phyloP scores from a whole-genome alignment of 2,329 filamentous ascomycete genomes.

The Salinomyces thailandicus region DNA sequence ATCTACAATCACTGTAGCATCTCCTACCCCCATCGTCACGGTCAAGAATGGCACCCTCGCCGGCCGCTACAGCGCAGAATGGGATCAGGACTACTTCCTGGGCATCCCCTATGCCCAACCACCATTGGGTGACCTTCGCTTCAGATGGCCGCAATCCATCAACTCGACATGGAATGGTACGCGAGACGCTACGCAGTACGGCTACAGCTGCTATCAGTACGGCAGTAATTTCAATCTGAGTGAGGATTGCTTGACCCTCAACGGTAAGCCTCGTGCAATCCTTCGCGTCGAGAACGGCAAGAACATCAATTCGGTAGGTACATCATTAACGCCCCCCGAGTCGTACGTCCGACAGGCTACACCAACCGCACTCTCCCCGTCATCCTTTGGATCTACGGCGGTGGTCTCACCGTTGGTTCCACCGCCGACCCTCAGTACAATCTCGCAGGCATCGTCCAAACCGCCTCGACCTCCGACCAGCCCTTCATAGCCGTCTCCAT shows the following conservation, averaged over 20 bases:
- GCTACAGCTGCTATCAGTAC: constrained; percentile 4
- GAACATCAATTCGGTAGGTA: no score
- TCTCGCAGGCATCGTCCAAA: constrained; percentile 20
- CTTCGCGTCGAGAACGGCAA: no score
- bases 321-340: no score
- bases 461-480: constrained; percentile 14
- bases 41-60: constrained; percentile 35
- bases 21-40: not conserved
- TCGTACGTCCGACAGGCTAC: constrained; percentile 3
- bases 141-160: constrained; percentile 24
- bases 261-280: constrained; percentile 1
- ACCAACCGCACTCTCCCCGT: constrained; percentile 2
- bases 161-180: constrained; percentile 27
- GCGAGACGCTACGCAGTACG: constrained; percentile 2
- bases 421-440: constrained; percentile 19
- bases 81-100: constrained; percentile 39
- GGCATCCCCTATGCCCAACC: constrained; percentile 32
- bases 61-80: constrained; percentile 30
- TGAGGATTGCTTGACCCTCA: constrained; percentile 3
- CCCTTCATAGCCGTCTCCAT: constrained; percentile 48
- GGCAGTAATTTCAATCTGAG: constrained; percentile 2
- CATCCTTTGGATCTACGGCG: constrained; percentile 15
- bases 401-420: constrained; percentile 16
- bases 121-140: constrained; percentile 24
- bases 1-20: not conserved